Percentiles rank a stretch among this genome's conserved stretches.
Conservation (phyloP, 768 basidiomycete genomes). For the Zangia roseola region DNA sequence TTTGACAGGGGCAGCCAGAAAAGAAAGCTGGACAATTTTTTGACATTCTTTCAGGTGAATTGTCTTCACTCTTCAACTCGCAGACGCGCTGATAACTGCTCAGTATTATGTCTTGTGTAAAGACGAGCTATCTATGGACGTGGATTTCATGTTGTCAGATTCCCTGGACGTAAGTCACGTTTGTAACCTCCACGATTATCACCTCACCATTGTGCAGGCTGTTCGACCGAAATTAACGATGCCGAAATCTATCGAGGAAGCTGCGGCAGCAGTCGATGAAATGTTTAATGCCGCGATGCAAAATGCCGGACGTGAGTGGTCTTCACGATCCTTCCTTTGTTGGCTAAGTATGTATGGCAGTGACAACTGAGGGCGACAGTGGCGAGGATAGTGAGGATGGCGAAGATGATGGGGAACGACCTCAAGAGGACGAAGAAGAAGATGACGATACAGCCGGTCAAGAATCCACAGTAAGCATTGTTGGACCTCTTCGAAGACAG, state of each 20-base stretch:
- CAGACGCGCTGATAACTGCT: conserved; percentile 3
- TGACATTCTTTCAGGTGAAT: conserved; percentile 88
- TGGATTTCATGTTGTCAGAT: conserved; percentile 95
- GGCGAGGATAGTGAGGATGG: conserved; percentile 60
- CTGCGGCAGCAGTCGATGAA: conserved; percentile 85
- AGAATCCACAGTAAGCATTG: conserved; percentile 52
- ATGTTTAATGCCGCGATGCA: conserved; percentile 74
- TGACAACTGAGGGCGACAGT: conserved; percentile 36
- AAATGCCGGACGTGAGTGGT: conserved; percentile 49
- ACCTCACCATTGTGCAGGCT: conserved; percentile 46
- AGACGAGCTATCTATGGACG: conserved; percentile 89
- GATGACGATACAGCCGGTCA: conserved; percentile 51
- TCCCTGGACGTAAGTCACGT: conserved; percentile 72
- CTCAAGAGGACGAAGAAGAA: conserved; percentile 57
- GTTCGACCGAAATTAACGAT: conserved; percentile 78
- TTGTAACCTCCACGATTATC: background rate
- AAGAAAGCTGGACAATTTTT: conserved; percentile 89
- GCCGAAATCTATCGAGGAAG: conserved; percentile 79
- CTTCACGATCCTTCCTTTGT: background rate
- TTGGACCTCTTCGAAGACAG: background rate
- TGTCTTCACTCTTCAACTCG: background rate
- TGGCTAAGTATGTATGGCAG: conserved; percentile 25
- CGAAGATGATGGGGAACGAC: conserved; percentile 42
- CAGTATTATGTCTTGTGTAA: conserved; percentile 91
- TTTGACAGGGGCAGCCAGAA: conserved; percentile 93